Conservation (phyloP, 495 filamentous ascomycete genomes). For the Podospora appendiculata region DNA sequence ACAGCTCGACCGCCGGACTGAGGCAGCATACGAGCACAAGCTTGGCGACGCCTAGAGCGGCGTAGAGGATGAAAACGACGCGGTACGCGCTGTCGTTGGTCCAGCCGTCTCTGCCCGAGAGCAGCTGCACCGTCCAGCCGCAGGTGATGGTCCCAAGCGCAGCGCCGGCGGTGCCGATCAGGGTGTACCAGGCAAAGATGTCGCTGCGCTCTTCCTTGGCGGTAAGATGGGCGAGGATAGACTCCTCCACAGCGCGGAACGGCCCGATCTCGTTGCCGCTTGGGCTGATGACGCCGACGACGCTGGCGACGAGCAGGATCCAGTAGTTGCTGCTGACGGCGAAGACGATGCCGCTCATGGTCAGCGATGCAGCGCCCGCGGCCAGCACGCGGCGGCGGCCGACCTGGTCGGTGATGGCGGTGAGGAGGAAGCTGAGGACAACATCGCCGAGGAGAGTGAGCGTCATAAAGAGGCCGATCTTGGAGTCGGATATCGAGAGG, state of each 20-base stretch:
- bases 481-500: slow-evolving; percentile 56
- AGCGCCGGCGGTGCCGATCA: slow-evolving; percentile 61
- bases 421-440: slow-evolving; percentile 65
- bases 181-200: slow-evolving; percentile 76
- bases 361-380: slow-evolving; percentile 62
- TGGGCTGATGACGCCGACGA: slow-evolving; percentile 77
- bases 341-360: slow-evolving; percentile 59
- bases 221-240: slow-evolving; percentile 64
- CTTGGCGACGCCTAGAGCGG: slow-evolving; percentile 60
- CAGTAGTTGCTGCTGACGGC: slow-evolving; percentile 63
- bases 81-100: slow-evolving; percentile 54
- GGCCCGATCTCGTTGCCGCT: slow-evolving; percentile 76
- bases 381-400: slow-evolving; percentile 65
- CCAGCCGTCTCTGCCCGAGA: slow-evolving; percentile 44
- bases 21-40: slow-evolving; percentile 51
- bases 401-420: slow-evolving; percentile 64
- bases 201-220: slow-evolving; percentile 53
- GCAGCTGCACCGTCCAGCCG: slow-evolving; percentile 54
- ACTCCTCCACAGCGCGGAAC: slow-evolving; percentile 79
- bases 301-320: slow-evolving; percentile 62
- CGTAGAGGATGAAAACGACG: slow-evolving; percentile 62
- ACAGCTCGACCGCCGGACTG: slow-evolving; percentile 53
- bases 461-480: slow-evolving; percentile 85
- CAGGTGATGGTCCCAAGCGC: slow-evolving; percentile 58
- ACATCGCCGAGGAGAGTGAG: slow-evolving; percentile 77